Evolutionary conservation across 192 early-diverging fungal species (phyloP), one percentile per base, ranked within the genome.

Genomic region (Spinellus fusiger): DNA sequence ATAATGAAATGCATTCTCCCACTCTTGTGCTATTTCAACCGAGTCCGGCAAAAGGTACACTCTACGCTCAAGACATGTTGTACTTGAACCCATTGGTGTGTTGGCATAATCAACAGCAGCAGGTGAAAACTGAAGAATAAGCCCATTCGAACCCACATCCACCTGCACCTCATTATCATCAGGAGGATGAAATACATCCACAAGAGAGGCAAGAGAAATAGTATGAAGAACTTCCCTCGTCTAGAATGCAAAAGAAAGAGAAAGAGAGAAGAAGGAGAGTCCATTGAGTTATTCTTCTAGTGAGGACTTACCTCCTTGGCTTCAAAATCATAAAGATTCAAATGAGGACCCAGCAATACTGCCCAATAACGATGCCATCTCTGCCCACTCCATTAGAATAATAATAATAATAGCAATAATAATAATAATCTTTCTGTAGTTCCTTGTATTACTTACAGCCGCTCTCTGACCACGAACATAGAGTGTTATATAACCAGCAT

Each of bases 311-410:
- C 61, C 61, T 72, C 70, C 47, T 66, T 66, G 44, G 65, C 61
- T 34, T 72, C 70, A 72, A 72, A 72, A 63, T 72, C 70, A 62
- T 66, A 72, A 23, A 72, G 55, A 22, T 48, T 22, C 10, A 72
- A 40, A 27, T 66, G 35, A 15, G 56, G 29, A 18, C 49, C 54
- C 51, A 62, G 49, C 15, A 72, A 31, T 32, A 52, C 53, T 2
- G 64, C 64, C 64, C 64, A 66, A 49, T 66, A 72, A 31, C 70
- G 54, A 20, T 61, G 16, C 70, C 70, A 72, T 51, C 49, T 54
- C 70, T 72, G 13, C 3, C 1, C 3, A 52, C 28, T 26, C 16
- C 53, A 28, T 48, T 32, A 27, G 54, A 62, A 54, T 51, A 54
- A 49, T 44, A 59, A 13, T 22, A 40, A 25, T 33, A 23, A 47